Evolutionary conservation across 164 flowering plant genomes (phyloP).

Genomic region (Chloranthus sessilifolius): DNA sequence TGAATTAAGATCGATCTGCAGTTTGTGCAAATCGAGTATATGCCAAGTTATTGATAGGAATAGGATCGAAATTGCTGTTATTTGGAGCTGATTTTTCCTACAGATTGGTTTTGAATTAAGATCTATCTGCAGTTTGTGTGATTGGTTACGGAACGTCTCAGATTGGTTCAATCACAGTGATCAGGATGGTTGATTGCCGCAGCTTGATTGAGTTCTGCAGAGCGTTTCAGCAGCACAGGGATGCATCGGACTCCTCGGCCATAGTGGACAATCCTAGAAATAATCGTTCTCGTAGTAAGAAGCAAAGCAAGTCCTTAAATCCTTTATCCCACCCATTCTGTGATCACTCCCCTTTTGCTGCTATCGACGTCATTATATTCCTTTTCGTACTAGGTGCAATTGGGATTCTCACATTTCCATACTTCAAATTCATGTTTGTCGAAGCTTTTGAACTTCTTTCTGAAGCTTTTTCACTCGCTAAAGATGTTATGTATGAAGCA

Average conservation of each 20-base stretch:
- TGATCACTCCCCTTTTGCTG: constrained; percentile 37
- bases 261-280: constrained; percentile 10
- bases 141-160: no score
- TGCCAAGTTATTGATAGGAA: no score
- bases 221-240: constrained; percentile 41
- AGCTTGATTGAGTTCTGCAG: constrained; percentile 52
- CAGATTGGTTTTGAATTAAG: no score
- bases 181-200: constrained; percentile 61
- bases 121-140: no score
- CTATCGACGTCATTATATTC: constrained; percentile 31
- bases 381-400: constrained; percentile 32
- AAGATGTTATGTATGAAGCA: constrained; percentile 25
- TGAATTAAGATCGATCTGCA: no score
- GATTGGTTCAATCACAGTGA: no score
- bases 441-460: constrained; percentile 32
- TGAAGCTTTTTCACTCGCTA: constrained; percentile 10
- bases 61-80: no score
- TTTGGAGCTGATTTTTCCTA: no score
- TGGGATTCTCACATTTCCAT: constrained; percentile 29
- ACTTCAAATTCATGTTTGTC: constrained; percentile 29
- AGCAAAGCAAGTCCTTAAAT: constrained; percentile 20
- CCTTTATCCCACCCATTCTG: constrained; percentile 33
- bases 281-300: constrained; percentile 20
- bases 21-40: no score
- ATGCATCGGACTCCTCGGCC: constrained; percentile 14